Evolutionary conservation across 768 basidiomycete species (phyloP).

Genomic region (Infundibulicybe gibba): DNA sequence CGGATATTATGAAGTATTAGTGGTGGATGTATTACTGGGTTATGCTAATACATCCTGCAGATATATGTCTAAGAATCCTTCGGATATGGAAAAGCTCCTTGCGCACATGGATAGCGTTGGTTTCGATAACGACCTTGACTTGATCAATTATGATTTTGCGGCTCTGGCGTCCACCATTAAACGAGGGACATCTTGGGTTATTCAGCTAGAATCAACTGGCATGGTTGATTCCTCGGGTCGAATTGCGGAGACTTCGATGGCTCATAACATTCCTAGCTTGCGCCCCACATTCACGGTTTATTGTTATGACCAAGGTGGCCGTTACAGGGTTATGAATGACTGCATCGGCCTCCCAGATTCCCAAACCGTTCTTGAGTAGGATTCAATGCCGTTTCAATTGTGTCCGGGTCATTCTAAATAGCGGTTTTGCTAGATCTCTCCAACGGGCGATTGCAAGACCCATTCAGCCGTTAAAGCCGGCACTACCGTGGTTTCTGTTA

Average conservation of each 20-base stretch:
- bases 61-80: slow-evolving; percentile 19
- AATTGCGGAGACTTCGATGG: slow-evolving; percentile 9
- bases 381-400: not conserved
- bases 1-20: slow-evolving; percentile 17
- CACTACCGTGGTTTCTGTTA: slow-evolving; percentile 23
- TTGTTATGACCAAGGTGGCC: slow-evolving; percentile 23
- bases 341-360: slow-evolving; percentile 22
- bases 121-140: slow-evolving; percentile 11
- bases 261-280: slow-evolving; percentile 11
- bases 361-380: slow-evolving; percentile 24
- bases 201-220: slow-evolving; percentile 25
- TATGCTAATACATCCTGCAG: slow-evolving; percentile 8
- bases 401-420: not conserved
- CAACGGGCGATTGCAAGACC: slow-evolving; percentile 27
- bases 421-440: slow-evolving; percentile 13
- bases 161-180: slow-evolving; percentile 17
- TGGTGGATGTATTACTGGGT: not conserved
- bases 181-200: slow-evolving; percentile 26
- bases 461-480: slow-evolving; percentile 20
- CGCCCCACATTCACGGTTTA: slow-evolving; percentile 20
- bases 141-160: slow-evolving; percentile 16
- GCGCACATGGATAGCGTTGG: slow-evolving; percentile 8
- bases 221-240: slow-evolving; percentile 15
- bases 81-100: slow-evolving; percentile 16
- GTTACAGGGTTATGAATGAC: slow-evolving; percentile 17